Evolutionary conservation across 1,139 yeast species (phyloP).

Genomic region (Candida albicans): DNA sequence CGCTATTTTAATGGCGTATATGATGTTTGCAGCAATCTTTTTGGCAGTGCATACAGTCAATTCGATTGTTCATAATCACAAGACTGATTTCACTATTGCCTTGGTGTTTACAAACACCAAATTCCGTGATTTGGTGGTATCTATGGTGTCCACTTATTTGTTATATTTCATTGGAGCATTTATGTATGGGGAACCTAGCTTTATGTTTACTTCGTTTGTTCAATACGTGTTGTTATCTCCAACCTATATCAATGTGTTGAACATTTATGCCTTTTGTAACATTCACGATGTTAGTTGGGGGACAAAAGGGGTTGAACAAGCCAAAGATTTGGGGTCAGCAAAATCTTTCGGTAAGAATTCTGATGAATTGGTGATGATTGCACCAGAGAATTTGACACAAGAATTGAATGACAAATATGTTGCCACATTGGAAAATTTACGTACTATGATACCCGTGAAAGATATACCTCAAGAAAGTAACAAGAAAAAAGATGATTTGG

Average conservation of each 20-base stretch:
- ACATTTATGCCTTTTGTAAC: slow-evolving; percentile 82
- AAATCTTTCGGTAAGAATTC: slow-evolving; percentile 48
- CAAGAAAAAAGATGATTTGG: slow-evolving; percentile 34
- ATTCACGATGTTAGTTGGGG: slow-evolving; percentile 90
- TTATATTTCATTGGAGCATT: slow-evolving; percentile 77
- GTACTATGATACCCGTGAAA: slow-evolving; percentile 27
- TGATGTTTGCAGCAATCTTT: slow-evolving; percentile 71
- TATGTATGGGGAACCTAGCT: slow-evolving; percentile 75
- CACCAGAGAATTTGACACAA: slow-evolving; percentile 56
- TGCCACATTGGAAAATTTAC: slow-evolving; percentile 48
- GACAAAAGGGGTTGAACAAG: slow-evolving; percentile 68
- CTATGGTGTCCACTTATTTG: slow-evolving; percentile 80
- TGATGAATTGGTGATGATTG: slow-evolving; percentile 66
- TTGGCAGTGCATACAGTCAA: slow-evolving; percentile 74
- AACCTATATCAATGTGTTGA: slow-evolving; percentile 72
- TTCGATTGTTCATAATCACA: slow-evolving; percentile 35
- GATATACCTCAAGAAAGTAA: slow-evolving; percentile 16
- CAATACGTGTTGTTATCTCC: slow-evolving; percentile 76
- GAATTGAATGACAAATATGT: slow-evolving; percentile 64
- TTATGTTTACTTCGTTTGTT: slow-evolving; percentile 69
- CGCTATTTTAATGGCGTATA: slow-evolving; percentile 48
- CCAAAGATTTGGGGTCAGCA: slow-evolving; percentile 71
- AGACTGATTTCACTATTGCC: slow-evolving; percentile 43
- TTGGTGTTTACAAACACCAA: slow-evolving; percentile 60
- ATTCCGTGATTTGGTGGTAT: slow-evolving; percentile 84